These are phyloP conservation scores for Thielaviopsis euricoi DNA, from an alignment of 2,329 filamentous ascomycete genomes.

Conservation along the genomic window DNA sequence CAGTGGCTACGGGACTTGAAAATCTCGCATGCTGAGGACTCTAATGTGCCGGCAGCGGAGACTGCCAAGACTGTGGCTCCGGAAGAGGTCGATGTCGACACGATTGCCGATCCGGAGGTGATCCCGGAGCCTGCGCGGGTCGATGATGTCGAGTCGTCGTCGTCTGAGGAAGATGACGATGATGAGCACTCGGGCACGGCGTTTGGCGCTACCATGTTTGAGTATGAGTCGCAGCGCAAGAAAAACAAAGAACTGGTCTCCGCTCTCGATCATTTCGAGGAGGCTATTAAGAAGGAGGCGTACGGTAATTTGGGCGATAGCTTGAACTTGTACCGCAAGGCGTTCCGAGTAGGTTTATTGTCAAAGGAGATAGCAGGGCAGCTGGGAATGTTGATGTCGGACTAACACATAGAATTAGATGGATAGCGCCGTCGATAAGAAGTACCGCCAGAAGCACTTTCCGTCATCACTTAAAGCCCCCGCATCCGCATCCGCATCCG, in stretches of 20 bases:
- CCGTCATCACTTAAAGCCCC: slow-evolving; percentile 23
- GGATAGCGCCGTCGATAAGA: slow-evolving; percentile 67
- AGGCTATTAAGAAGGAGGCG: slow-evolving; percentile 74
- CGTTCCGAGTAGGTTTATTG: slow-evolving; percentile 51
- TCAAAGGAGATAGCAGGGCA: too few species aligned
- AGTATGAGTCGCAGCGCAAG: neutral
- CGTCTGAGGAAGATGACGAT: slow-evolving; percentile 12
- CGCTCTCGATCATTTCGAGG: slow-evolving; percentile 84
- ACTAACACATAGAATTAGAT: slow-evolving; percentile 34
- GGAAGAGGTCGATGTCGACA: neutral
- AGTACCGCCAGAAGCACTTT: slow-evolving; percentile 85
- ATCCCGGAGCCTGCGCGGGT: slow-evolving; percentile 12
- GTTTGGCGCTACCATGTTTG: slow-evolving; percentile 8
- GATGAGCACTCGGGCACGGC: neutral
- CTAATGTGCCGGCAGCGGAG: slow-evolving; percentile 9
- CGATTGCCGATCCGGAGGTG: slow-evolving; percentile 15
- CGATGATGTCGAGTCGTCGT: slow-evolving; percentile 16
- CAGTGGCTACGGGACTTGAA: slow-evolving; percentile 72
- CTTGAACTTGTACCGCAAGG: slow-evolving; percentile 71
- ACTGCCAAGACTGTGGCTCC: neutral
- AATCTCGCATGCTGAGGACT: slow-evolving; percentile 20
- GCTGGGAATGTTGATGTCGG: too few species aligned
- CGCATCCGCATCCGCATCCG: neutral
- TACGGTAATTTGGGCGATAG: slow-evolving; percentile 81
- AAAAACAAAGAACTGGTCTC: slow-evolving; percentile 40